A percentile compares a stretch with the other conserved stretches of the same genome.
Conservation (phyloP, 192 early-diverging fungal genomes). For the Gigaspora rosea region DNA sequence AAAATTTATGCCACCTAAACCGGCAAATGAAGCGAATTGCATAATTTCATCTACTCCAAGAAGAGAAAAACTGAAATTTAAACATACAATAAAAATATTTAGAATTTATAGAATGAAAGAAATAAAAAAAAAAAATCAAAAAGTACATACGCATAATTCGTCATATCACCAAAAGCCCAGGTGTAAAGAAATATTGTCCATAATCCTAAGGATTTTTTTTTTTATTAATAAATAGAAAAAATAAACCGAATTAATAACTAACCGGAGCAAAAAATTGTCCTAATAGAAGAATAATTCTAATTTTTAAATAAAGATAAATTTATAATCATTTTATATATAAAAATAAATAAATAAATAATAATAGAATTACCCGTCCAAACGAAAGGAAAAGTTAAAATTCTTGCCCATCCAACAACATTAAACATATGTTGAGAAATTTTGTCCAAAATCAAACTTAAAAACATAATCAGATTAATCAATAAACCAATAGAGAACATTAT, state of each 20-base stretch:
- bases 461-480: neutral
- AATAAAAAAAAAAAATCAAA: neutral
- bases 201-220: neutral
- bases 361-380: conserved; percentile 19
- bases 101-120: neutral
- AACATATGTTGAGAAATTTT: neutral
- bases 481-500: neutral
- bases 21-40: conserved; percentile 21
- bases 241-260: neutral
- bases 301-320: neutral
- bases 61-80: neutral
- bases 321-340: neutral
- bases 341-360: too few relatives aligned
- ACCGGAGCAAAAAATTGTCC: neutral
- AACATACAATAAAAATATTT: neutral
- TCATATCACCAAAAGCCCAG: conserved; percentile 6
- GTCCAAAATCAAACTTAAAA: neutral
- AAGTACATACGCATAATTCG: conserved; percentile 14
- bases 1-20: conserved; percentile 21
- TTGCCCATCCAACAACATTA: neutral
- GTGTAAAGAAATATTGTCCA: conserved; percentile 1
- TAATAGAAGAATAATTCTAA: neutral
- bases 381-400: neutral
- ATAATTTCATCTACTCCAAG: neutral
- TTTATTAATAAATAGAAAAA: neutral